Conservation (phyloP, 169 alveolate species). For the Babesia gibsoni region DNA sequence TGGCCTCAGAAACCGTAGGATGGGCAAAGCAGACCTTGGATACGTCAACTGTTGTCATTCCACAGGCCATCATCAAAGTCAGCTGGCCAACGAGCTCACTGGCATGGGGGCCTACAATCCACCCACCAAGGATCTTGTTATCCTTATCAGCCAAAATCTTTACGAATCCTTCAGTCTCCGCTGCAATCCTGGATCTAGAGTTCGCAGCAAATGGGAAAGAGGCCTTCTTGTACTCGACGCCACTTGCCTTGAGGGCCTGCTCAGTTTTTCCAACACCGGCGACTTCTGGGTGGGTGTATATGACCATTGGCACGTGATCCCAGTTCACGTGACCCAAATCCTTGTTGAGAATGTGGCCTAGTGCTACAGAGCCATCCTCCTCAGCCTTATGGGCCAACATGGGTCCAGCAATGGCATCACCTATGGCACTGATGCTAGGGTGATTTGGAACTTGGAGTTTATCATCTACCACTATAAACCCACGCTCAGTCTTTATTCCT, state of each 20-base stretch:
- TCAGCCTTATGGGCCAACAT: slow-evolving; percentile 99
- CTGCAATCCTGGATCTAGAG: slow-evolving; percentile 92
- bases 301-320: slow-evolving; percentile 94
- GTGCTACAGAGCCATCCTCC: slow-evolving; percentile 94
- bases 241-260: slow-evolving; percentile 81
- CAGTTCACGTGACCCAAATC: slow-evolving; percentile 87
- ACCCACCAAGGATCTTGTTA: slow-evolving; percentile 94
- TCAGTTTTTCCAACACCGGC: slow-evolving; percentile 98
- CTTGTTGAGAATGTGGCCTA: slow-evolving; percentile 87
- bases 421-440: slow-evolving; percentile 91
- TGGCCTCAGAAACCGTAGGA: slow-evolving; percentile 97
- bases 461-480: slow-evolving; percentile 78
- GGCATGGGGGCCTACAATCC: slow-evolving; percentile 95
- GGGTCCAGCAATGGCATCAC: slow-evolving; percentile 96
- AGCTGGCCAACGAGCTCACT: slow-evolving; percentile 95
- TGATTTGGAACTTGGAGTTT: slow-evolving; percentile 69
- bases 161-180: slow-evolving; percentile 94
- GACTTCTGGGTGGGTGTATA: slow-evolving; percentile 97
- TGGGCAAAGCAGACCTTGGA: slow-evolving; percentile 97
- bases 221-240: slow-evolving; percentile 86
- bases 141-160: slow-evolving; percentile 83
- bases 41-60: slow-evolving; percentile 93
- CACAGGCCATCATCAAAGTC: slow-evolving; percentile 91
- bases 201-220: slow-evolving; percentile 94
- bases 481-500: slow-evolving; percentile 84